Base-by-base conservation (phyloP, 2,329 filamentous ascomycete species). In the Fusarium pilosicola region DNA sequence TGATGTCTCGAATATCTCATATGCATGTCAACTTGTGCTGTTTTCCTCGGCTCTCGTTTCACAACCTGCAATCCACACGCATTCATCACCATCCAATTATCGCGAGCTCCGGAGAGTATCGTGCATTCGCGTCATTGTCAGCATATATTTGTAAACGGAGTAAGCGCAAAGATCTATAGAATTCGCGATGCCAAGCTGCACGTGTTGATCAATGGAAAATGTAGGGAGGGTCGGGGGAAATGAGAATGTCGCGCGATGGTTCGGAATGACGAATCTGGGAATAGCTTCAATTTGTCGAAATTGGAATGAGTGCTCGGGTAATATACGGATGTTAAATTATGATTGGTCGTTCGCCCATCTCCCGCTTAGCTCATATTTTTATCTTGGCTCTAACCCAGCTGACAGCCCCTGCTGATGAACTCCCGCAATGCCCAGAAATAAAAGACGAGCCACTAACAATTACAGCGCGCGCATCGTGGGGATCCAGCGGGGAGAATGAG, bases 361-460 rank as follows among this genome's bases (percentile, higher is more conserved):
- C 12, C 8, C 4, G 3, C 22, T 20, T 17, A 30, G 12, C 28
- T 30, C 9, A 56, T n/a, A 13, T 11, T 55, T 39, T 56, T 6
- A 17, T 41, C 52, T 68, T 68, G 63, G 62, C 34, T 52, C 9
- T 4, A 12, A 32, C 38, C 41, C 71, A 68, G 36, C 55, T 56
- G 67, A 74, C 62, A 24, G 15, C 42, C 71, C 71, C 71, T 56
- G 71, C 49, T 74, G 71, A 74, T 74, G 54, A 46, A 28, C 2
- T 30, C 32, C 57, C 24, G 41, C 28, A 24, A 63, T 66, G 55
- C 44, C 48, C 26, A 41, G 46, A 41, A 20, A 49, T 34, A 36
- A 45, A 39, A 20, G 18, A 34, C 11, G 36, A n/a, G 13, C 32
- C 55, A 45, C 38, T 39, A 22, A 65, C 12, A n/a, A 26, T 1